Evolutionary conservation across 1,284 basidiomycete genomes (phyloP), one percentile per base, ranked within the genome.

Genomic region (Hortiboletus rubellus): DNA sequence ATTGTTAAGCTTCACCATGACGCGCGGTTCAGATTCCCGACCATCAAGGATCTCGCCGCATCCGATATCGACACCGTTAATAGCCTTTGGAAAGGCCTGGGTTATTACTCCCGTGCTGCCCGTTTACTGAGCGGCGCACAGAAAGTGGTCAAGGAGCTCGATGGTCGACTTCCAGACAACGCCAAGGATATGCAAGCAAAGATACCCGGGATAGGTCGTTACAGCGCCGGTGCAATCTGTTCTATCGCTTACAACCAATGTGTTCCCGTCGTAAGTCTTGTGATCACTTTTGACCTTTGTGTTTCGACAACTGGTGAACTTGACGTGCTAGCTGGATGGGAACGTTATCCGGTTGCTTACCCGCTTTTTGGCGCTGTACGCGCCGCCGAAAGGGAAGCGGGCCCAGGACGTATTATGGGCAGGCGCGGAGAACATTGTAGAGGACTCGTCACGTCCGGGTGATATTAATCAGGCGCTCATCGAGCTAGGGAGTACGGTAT

Each of bases 391-490:
- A 66, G 79, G 82, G 22, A 96, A 95, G 66, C 67, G 76, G 3
- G 89, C 90, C 0, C 82, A 91, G 44, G 87, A 93, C 62, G 74
- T 91, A 55, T 77, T 98, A n/a, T 97, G 94, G 94, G 73, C 78
- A 7, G 85, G 83, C 4, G 94, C 94, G 1, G 78, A 78, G 36
- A 79, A 77, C 3, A 82, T 97, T 67, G 91, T 97, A 12, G 66
- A 79, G 18, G 68, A 38, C 11, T 72, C 76, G n/a, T 75, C 77
- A 40, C 71, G 79, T 65, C 77, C 92, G 0, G 92, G 94, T 12
- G 91, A 95, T 70, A 82, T 94, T 64, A 96, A 96, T 71, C 93
- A 96, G 74, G 92, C 88, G 18, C 79, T 93, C 40, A 93, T 92
- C 61, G 91, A 93, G 66, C 83, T 97, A 5, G 94, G 94, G 43